Conservation (phyloP, 2,329 filamentous ascomycete species). For the Graphilbum ipis-grandicollis region DNA sequence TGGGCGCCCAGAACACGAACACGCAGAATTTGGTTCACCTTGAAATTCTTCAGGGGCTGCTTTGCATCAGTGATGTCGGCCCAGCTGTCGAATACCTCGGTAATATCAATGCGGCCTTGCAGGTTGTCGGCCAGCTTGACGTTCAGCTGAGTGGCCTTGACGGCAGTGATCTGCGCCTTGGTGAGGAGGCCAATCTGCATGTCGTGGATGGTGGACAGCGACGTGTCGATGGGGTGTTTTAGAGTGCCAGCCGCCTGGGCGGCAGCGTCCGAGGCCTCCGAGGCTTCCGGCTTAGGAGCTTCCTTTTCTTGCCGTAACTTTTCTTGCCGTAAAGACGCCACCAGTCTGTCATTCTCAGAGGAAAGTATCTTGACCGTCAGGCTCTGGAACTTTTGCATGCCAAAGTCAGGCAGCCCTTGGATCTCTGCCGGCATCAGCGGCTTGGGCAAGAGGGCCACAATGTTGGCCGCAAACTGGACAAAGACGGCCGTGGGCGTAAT, state of each 20-base stretch:
- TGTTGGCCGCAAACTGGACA: slow-evolving; percentile 65
- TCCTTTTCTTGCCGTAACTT: slow-evolving; percentile 19
- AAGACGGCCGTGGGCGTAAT: slow-evolving; percentile 70
- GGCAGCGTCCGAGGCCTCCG: background rate
- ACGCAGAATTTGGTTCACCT: slow-evolving; percentile 49
- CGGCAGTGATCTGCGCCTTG: slow-evolving; percentile 62
- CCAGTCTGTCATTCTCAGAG: slow-evolving; percentile 55
- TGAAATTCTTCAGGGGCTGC: slow-evolving; percentile 59
- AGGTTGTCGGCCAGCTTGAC: slow-evolving; percentile 75
- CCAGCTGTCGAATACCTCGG: slow-evolving; percentile 78
- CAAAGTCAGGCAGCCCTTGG: slow-evolving; percentile 51
- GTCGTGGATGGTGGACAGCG: slow-evolving; percentile 49
- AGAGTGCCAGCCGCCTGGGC: slow-evolving; percentile 8
- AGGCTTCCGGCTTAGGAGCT: too few relatives aligned
- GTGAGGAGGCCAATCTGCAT: slow-evolving; percentile 55
- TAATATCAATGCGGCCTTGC: slow-evolving; percentile 84
- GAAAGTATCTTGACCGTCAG: slow-evolving; percentile 55
- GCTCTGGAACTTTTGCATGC: slow-evolving; percentile 59
- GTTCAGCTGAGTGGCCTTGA: slow-evolving; percentile 87
- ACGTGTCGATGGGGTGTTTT: slow-evolving; percentile 39
- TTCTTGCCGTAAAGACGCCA: slow-evolving; percentile 31
- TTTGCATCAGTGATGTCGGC: slow-evolving; percentile 74
- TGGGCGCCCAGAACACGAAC: slow-evolving; percentile 76
- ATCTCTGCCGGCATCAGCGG: slow-evolving; percentile 57
- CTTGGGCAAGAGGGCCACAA: slow-evolving; percentile 68